Percentiles rank a stretch among this genome's conserved stretches.
These are phyloP conservation scores for Musa balbisiana DNA, from an alignment of 202 grass and related monocot genomes.

Conservation along the genomic window DNA sequence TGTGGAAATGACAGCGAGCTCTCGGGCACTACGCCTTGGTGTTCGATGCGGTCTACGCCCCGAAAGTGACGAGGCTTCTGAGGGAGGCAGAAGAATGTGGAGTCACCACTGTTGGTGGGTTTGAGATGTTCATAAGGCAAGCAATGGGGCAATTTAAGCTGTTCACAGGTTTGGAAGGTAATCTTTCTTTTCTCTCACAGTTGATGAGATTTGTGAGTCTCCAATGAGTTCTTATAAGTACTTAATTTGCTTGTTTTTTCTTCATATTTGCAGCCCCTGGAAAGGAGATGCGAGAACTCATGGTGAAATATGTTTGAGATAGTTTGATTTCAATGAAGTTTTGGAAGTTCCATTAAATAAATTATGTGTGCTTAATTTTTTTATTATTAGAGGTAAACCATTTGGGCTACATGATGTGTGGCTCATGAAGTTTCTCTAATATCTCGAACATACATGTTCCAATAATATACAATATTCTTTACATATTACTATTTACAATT, in stretches of 20 bases:
- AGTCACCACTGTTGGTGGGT: constrained; percentile 62
- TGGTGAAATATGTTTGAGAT: background rate
- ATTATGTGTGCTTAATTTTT: too few species aligned
- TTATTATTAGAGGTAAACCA: too few species aligned
- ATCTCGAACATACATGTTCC: too few species aligned
- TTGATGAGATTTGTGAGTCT: too few species aligned
- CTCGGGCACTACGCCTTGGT: constrained; percentile 60
- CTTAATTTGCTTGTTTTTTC: constrained; percentile 8
- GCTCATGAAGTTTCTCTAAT: too few species aligned
- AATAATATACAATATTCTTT: too few species aligned
- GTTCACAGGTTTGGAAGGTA: constrained; percentile 78
- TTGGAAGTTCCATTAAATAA: too few species aligned
- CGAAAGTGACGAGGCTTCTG: constrained; percentile 73
- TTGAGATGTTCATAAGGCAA: constrained; percentile 93
- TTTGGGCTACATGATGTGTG: too few species aligned
- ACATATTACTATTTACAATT: too few species aligned
- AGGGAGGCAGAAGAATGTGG: constrained; percentile 70
- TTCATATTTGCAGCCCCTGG: background rate
- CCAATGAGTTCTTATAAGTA: too few species aligned
- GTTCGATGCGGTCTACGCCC: constrained; percentile 85
- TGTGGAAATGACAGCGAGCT: constrained; percentile 42
- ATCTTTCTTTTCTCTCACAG: background rate
- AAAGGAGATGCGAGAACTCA: background rate
- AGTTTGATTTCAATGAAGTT: too few species aligned
- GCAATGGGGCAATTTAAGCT: constrained; percentile 79